Conservation (phyloP, 2,329 filamentous ascomycete species). For the Cryphonectria japonica region DNA sequence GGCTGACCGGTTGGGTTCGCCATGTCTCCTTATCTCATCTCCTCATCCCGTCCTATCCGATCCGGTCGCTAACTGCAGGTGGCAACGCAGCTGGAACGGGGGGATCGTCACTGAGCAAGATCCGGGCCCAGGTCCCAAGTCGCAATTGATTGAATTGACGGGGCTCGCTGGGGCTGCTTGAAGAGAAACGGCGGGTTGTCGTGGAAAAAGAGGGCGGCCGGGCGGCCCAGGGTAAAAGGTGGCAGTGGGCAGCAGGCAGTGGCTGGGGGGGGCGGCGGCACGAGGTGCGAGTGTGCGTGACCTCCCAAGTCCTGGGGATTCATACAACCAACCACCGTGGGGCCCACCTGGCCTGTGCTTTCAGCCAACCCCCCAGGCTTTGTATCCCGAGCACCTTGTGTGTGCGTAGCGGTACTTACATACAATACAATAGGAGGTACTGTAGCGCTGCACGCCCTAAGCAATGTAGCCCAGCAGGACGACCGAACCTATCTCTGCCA, state of each 20-base stretch:
- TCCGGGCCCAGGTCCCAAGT: slow-evolving; percentile 14
- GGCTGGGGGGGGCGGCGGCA: neutral
- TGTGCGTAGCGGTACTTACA: too few relatives aligned
- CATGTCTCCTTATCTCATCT: slow-evolving; percentile 17
- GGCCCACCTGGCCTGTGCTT: too few relatives aligned
- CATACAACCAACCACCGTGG: neutral
- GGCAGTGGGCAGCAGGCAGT: neutral
- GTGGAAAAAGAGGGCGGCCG: slow-evolving; percentile 18
- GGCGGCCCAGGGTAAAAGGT: neutral
- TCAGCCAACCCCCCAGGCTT: too few relatives aligned
- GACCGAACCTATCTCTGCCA: too few relatives aligned
- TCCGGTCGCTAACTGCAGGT: neutral
- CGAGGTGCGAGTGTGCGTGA: neutral
- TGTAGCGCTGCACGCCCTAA: too few relatives aligned
- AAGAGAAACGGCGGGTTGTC: slow-evolving; percentile 25
- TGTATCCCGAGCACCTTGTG: too few relatives aligned
- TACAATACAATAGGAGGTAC: too few relatives aligned
- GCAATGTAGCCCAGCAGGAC: too few relatives aligned
- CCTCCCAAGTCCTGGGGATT: neutral
- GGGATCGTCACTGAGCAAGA: slow-evolving; percentile 9
- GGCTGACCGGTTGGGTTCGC: slow-evolving; percentile 27
- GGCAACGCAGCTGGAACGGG: neutral
- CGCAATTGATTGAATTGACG: slow-evolving; percentile 6
- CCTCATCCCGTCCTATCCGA: neutral
- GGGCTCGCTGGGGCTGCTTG: slow-evolving; percentile 28